Percentiles rank a stretch among this genome's conserved stretches.
phyloP scores from a whole-genome alignment of 2,329 filamentous ascomycete species.

The Phoma sp. region DNA sequence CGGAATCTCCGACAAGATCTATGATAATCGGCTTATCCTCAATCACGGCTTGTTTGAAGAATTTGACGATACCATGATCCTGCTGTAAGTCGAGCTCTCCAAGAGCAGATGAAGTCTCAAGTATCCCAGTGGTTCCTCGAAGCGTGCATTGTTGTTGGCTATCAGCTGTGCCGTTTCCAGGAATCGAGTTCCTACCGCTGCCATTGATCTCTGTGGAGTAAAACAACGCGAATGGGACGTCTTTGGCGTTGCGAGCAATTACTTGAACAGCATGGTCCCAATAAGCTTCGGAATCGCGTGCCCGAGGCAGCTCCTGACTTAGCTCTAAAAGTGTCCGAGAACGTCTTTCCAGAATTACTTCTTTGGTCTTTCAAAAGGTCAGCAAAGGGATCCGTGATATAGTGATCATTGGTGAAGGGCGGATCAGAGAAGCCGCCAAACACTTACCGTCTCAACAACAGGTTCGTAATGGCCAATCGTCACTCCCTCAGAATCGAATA shows the following conservation, averaged over 20 bases:
- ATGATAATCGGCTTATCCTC: slow-evolving; percentile 37
- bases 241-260: slow-evolving; percentile 71
- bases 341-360: slow-evolving; percentile 18
- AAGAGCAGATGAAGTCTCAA: slow-evolving; percentile 28
- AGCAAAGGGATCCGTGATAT: not conserved
- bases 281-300: slow-evolving; percentile 71
- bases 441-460: slow-evolving; percentile 73
- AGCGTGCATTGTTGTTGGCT: slow-evolving; percentile 24
- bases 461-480: slow-evolving; percentile 79
- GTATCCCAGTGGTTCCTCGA: slow-evolving; percentile 32
- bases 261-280: slow-evolving; percentile 72
- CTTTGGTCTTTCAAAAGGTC: slow-evolving; percentile 18
- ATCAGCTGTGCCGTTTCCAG: slow-evolving; percentile 11
- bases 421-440: not conserved
- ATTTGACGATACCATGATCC: slow-evolving; percentile 25
- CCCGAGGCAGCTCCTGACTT: slow-evolving; percentile 71
- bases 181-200: slow-evolving; percentile 3
- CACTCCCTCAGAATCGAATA: slow-evolving; percentile 72
- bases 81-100: slow-evolving; percentile 28
- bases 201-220: slow-evolving; percentile 30
- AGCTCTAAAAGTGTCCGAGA: slow-evolving; percentile 25
- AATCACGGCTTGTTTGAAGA: slow-evolving; percentile 40
- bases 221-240: slow-evolving; percentile 35
- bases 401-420: not conserved
- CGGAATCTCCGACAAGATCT: slow-evolving; percentile 37